A percentile compares a stretch with the other conserved stretches of the same genome.
phyloP scores from a whole-genome alignment of 352 stramenopile genomes.

The Thalassiosira oceanica region DNA sequence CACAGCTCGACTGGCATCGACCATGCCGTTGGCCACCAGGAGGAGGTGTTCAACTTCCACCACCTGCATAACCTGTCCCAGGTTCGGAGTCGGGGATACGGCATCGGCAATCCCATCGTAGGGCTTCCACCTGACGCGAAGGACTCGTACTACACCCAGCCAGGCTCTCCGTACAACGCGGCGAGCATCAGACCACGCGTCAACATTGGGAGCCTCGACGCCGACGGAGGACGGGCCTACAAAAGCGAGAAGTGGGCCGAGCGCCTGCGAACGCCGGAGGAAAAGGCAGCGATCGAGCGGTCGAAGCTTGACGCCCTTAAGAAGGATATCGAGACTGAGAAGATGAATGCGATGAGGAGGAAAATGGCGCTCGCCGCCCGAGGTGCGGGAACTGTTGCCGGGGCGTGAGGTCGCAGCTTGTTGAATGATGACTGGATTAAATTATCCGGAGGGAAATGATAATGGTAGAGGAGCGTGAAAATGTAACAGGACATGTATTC shows the following conservation, averaged over 20 bases:
- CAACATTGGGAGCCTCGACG: conserved; percentile 69
- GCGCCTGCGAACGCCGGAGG: conserved; percentile 58
- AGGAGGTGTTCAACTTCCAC: conserved; percentile 75
- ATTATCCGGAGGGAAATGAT: too few relatives aligned
- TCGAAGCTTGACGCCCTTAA: conserved; percentile 19
- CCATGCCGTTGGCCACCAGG: conserved; percentile 71
- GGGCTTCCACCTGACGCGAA: conserved; percentile 62
- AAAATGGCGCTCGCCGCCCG: conserved; percentile 15
- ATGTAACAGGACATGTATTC: too few relatives aligned
- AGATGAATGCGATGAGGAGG: conserved; percentile 22
- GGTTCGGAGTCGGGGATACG: conserved; percentile 73
- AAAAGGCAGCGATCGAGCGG: conserved; percentile 52
- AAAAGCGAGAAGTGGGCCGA: conserved; percentile 79
- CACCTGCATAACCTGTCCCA: conserved; percentile 74
- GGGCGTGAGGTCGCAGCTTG: background rate
- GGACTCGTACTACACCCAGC: conserved; percentile 81
- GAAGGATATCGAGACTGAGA: conserved; percentile 22
- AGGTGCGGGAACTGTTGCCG: conserved; percentile 35
- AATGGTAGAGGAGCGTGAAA: too few relatives aligned
- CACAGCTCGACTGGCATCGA: conserved; percentile 54
- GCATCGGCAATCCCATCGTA: conserved; percentile 77
- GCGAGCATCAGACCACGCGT: conserved; percentile 57
- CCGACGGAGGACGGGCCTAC: conserved; percentile 71
- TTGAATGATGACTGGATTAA: too few relatives aligned
- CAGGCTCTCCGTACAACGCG: conserved; percentile 77